Percentiles rank a stretch among this genome's conserved stretches.
Conservation (phyloP, 495 filamentous ascomycete species). For the Terfezia claveryi region DNA sequence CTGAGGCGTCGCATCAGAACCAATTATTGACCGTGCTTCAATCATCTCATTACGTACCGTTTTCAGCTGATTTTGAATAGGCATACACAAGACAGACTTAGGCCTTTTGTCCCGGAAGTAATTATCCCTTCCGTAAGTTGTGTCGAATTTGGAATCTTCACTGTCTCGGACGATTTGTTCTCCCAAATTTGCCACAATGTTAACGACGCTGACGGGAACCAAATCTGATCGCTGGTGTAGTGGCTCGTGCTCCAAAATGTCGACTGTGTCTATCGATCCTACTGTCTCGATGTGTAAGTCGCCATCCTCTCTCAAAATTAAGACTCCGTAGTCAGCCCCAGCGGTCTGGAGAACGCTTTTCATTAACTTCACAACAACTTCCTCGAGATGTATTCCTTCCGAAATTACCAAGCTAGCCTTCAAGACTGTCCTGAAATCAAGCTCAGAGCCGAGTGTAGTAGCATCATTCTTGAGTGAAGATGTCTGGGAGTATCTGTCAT, state of each 20-base stretch:
- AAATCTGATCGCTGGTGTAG: constrained; percentile 16
- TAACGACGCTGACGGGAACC: constrained; percentile 18
- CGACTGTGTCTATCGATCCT: constrained; percentile 16
- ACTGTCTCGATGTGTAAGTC: constrained; percentile 18
- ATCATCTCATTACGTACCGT: neutral
- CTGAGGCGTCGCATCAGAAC: neutral
- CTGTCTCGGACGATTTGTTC: constrained; percentile 18
- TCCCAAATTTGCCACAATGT: constrained; percentile 17
- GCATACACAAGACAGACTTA: constrained; percentile 19
- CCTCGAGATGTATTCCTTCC: constrained; percentile 19
- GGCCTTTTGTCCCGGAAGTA: constrained; percentile 15
- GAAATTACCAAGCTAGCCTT: constrained; percentile 19
- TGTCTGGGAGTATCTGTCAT: constrained; percentile 13
- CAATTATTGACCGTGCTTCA: neutral
- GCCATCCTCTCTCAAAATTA: constrained; percentile 17
- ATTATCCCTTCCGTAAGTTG: constrained; percentile 16
- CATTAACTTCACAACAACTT: constrained; percentile 19
- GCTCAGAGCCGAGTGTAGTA: constrained; percentile 14
- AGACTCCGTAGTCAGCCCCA: constrained; percentile 18
- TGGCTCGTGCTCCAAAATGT: constrained; percentile 17
- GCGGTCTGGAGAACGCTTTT: constrained; percentile 18
- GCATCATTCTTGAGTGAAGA: constrained; percentile 14
- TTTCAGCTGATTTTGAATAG: constrained; percentile 18
- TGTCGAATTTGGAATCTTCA: constrained; percentile 18
- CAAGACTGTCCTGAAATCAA: constrained; percentile 17